Base-by-base conservation (phyloP, 2,329 filamentous ascomycete genomes). In the Aureobasidium sp. region DNA sequence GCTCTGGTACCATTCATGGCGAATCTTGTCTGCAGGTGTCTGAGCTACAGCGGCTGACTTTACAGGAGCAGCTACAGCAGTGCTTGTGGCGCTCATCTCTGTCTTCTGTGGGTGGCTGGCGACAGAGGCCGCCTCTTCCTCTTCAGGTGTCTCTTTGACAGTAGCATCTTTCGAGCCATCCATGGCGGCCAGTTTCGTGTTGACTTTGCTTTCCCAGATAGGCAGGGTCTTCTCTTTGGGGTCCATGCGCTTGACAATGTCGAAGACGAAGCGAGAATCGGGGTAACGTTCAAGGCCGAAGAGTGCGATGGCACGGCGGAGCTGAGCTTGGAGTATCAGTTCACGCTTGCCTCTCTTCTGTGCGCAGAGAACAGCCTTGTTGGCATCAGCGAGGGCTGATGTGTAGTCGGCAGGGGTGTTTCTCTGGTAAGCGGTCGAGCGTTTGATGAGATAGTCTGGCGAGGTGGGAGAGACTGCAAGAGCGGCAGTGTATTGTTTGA, bases 391-490 rank as follows among this genome's bases (percentile, higher is more conserved):
- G 25, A 77, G 71, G n/a, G 59, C 75, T 12, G 68, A 66, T 10
- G 63, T 41, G 44, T 73, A 70, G 55, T 81, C 69, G 19, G 72
- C 63, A 38, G 77, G 71, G 32, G 73, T 74, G 2, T 78, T 74
- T 55, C 86, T 80, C 45, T 88, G 78, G 65, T 90, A 84, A 34
- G 88, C 88, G 37, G 84, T 89, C 4, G 89, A 86, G 17, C 91
- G 88, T 60, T 86, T 83, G 58, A 93, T 80, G 57, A 91, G 85
- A 80, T 93, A 96, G 44, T 79, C 71, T 1, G 88, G 86, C 2
- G 87, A 88, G 34, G 74, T 74, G 0, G 84, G 82, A 11, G 75
- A 75, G 56, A 80, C 71, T 29, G 68, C 61, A 22, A 95, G 74
- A 6, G 88, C 88, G 34, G 73, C 69, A 6, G 85, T 85, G 58